Evolutionary conservation across 2,329 filamentous ascomycete species (phyloP).

Genomic region (Aureobasidium mangrovei): DNA sequence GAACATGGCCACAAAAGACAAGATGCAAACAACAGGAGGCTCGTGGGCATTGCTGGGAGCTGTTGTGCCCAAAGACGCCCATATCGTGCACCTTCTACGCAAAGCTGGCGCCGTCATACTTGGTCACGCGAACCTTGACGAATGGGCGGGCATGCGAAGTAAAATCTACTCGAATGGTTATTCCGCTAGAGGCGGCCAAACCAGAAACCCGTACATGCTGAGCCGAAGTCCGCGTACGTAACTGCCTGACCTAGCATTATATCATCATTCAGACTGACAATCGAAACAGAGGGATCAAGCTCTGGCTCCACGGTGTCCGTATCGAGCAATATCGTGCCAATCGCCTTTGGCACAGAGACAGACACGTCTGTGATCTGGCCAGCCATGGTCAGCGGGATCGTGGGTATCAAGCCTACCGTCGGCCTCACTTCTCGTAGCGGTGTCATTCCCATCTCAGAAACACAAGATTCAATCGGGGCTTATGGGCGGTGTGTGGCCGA

Average conservation of each 20-base stretch:
- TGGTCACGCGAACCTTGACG: constrained; percentile 16
- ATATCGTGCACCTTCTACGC: constrained; percentile 15
- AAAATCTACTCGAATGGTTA: constrained; percentile 16
- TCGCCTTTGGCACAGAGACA: constrained; percentile 17
- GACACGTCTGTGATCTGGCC: constrained; percentile 20
- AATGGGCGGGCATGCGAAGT: constrained; percentile 16
- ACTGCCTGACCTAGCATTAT: not conserved
- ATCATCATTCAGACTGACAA: not conserved
- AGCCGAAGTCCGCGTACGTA: constrained; percentile 9
- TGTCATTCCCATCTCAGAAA: constrained; percentile 17
- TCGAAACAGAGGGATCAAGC: constrained; percentile 11
- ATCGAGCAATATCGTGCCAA: constrained; percentile 13
- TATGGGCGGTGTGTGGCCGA: constrained; percentile 16
- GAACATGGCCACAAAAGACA: constrained; percentile 19
- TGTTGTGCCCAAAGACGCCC: constrained; percentile 14
- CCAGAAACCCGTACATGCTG: constrained; percentile 15
- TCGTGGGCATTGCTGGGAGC: constrained; percentile 17
- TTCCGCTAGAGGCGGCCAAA: constrained; percentile 16
- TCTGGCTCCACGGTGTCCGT: constrained; percentile 16
- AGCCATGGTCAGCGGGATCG: constrained; percentile 14
- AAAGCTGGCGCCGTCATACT: constrained; percentile 17
- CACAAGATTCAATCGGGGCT: constrained; percentile 16
- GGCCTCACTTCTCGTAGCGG: constrained; percentile 16
- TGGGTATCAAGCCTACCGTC: constrained; percentile 18
- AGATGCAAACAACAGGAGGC: constrained; percentile 18